Base-by-base conservation (phyloP, 2,329 filamentous ascomycete species). In the Zalaria obscura region DNA sequence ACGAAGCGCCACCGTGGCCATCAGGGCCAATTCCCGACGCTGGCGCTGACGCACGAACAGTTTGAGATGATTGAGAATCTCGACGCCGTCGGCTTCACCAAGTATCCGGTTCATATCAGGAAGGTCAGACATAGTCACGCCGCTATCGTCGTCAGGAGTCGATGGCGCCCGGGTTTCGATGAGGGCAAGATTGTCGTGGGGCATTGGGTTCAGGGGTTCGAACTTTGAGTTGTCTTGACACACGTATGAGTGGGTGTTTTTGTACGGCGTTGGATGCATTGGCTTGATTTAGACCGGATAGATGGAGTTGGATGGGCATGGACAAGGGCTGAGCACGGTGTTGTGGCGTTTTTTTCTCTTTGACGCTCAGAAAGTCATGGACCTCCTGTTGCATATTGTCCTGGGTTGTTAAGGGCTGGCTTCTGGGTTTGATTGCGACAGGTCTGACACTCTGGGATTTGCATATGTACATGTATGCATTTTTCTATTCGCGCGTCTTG, bases 1-100 rank as follows among this genome's bases (percentile, higher is more conserved):
- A 38, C 41, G 38, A 38, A 37, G 18, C 18, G 18, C 18, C 18
- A 18, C 18, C 18, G 18, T 18, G 18, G 18, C 18, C 18, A 18
- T 27, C 41, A 34, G 38, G 45, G 56, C 4, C 43, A 51, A 3
- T 61, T 56, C 36, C 83, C 83, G 1, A 86, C 78, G 0, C 68
- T 96, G 41, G 87, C 87, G 1, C 65, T 96, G 40, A 79, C 83
- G 0, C 70, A 78, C 4, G 75, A 78, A 38, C 89, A 96, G 61
- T 93, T 94, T 56, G 70, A 74, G 38, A 94, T 94, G 75, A 83
- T 94, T 47, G 71, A 81, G 27, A 75, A 77, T 6, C 66, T 96
- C 38, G 78, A 96, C 48, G 58, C 65, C 4, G 63, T 78, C 0
- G 73, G 73, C 3, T 72, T 75, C 54, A 67, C 62, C 35, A 78